Evolutionary conservation across 2,329 filamentous ascomycete genomes (phyloP), one percentile per base, ranked within the genome.

Genomic region (Amphichorda felina): DNA sequence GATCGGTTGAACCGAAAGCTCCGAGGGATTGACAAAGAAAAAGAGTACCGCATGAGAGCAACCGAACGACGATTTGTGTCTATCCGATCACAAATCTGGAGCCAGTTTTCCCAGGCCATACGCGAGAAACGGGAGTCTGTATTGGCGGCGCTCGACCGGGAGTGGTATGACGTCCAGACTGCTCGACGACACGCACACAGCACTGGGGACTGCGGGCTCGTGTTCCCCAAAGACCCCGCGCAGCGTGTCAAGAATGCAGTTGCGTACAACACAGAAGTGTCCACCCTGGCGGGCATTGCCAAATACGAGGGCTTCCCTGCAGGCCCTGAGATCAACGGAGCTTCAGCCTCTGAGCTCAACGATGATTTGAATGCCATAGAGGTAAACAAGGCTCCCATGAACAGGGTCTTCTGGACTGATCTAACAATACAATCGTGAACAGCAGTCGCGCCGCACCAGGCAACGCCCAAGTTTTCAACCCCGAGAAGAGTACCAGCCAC

Each of bases 271-370:
- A 83, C 82, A 44, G 91, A 98, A 55, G 88, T 98, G 4, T 94
- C 88, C 0, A 76, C 95, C 19, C 64, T 98, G 38, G 80, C 88
- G 5, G 89, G 89, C 26, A 70, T 96, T 35, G 88, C 89, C 25
- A 96, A 95, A 60, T 88, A 95, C 54, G 79, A 94, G 50, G 91
- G 91, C 17, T 98, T 98, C 59, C 91, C 91, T 25, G 88, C 89
- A 22, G 91, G 88, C n/a, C 91, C 91, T 15, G 71, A 83, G 24
- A 80, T 98, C 59, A 68, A 68, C 39, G 72, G 82, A 29, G 82
- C 84, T 18, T 79, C 80, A 26, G 58, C 71, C 16, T 65, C 72
- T 9, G 86, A 95, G 50, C 60, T 91, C 32, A 85, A 94, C 37
- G 81, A 89, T 34, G 91, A 98, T 59, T 66, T 96, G 43, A 79